phyloP scores from a whole-genome alignment of 208 protist genomes.

The Leishmania arabica region DNA sequence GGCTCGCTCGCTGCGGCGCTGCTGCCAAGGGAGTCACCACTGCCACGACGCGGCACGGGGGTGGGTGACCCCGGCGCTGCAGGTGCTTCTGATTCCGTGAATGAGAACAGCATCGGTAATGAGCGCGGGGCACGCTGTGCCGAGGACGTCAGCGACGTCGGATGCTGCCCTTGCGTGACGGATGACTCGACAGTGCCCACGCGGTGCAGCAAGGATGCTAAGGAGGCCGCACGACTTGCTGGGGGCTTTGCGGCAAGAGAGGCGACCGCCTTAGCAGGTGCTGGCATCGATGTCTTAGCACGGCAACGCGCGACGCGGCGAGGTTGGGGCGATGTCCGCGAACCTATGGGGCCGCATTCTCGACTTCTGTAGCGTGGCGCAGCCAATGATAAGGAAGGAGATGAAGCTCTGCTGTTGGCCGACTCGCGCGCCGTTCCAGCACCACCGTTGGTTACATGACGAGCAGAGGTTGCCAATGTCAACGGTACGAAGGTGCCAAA shows the following conservation, averaged over 20 bases:
- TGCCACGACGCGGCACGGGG: background rate
- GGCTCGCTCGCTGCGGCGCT: background rate
- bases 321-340: background rate
- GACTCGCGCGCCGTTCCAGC: slow-evolving; percentile 1
- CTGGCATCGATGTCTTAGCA: background rate
- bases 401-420: background rate
- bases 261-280: background rate
- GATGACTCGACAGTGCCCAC: background rate
- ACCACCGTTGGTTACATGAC: background rate
- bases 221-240: background rate
- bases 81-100: background rate
- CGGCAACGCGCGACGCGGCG: slow-evolving; percentile 1
- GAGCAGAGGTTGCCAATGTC: background rate
- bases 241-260: background rate
- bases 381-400: background rate
- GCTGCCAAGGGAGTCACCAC: background rate
- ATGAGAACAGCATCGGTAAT: background rate
- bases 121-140: background rate
- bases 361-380: slow-evolving; percentile 2
- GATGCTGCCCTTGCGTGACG: background rate
- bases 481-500: background rate
- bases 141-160: background rate
- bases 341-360: background rate
- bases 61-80: background rate
- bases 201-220: background rate